A percentile compares a stretch with the other conserved stretches of the same genome.
These are phyloP conservation scores for Marchantia paleacea DNA, from an alignment of 225 moss, liverwort and hornwort species.

Conservation along the genomic window DNA sequence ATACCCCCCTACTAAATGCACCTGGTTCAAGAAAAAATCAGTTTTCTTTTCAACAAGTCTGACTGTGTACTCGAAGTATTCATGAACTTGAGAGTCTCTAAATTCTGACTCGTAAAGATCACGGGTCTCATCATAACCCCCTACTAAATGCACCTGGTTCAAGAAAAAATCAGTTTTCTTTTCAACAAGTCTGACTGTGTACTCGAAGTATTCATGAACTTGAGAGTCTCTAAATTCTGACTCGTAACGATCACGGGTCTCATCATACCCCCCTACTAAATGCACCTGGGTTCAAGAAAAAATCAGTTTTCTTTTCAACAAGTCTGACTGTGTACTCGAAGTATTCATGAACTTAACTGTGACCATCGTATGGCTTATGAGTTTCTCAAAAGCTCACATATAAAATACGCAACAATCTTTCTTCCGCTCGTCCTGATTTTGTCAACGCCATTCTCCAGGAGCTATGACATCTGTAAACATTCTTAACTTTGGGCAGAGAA, in stretches of 20 bases:
- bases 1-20: conserved; percentile 48
- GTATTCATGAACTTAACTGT: neutral
- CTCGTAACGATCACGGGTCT: conserved; percentile 23
- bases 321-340: neutral
- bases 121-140: conserved; percentile 41
- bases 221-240: neutral
- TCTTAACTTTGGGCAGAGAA: neutral
- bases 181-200: neutral
- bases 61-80: neutral
- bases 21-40: conserved; percentile 14
- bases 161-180: neutral
- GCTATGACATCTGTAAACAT: neutral
- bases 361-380: neutral
- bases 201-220: neutral
- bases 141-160: conserved; percentile 43
- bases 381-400: neutral
- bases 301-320: neutral
- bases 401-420: too few relatives aligned
- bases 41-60: neutral
- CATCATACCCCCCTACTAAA: conserved; percentile 49
- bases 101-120: conserved; percentile 17
- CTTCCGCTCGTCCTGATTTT: neutral
- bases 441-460: neutral
- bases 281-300: conserved; percentile 31
- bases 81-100: neutral